Conservation (phyloP, 345 rosid species). For the Euclidium syriacum region DNA sequence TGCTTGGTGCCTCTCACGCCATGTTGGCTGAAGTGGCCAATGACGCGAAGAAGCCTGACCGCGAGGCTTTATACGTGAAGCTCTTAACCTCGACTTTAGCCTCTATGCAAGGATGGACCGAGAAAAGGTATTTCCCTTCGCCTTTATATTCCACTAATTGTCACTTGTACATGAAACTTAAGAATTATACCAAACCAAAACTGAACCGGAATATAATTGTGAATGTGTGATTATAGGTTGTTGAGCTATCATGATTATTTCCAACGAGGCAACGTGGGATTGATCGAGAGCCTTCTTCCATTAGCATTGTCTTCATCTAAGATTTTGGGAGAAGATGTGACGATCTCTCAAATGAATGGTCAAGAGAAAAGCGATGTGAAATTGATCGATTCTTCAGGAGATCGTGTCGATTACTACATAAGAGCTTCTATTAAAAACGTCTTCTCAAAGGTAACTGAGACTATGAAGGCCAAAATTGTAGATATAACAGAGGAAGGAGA, state of each 20-base stretch:
- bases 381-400: slow-evolving; percentile 43
- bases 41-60: slow-evolving; percentile 61
- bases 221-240: slow-evolving; percentile 32
- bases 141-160: no score
- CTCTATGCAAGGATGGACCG: slow-evolving; percentile 78
- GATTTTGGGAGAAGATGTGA: slow-evolving; percentile 58
- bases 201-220: not conserved
- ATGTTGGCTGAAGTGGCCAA: slow-evolving; percentile 71
- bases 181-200: no score
- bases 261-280: slow-evolving; percentile 45
- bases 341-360: slow-evolving; percentile 29
- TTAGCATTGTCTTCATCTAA: slow-evolving; percentile 56
- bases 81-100: slow-evolving; percentile 49
- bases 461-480: slow-evolving; percentile 28
- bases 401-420: slow-evolving; percentile 62
- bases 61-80: slow-evolving; percentile 53
- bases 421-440: slow-evolving; percentile 60
- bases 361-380: slow-evolving; percentile 42
- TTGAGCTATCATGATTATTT: slow-evolving; percentile 64
- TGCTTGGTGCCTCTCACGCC: slow-evolving; percentile 64
- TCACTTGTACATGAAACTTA: no score
- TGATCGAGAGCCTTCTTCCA: slow-evolving; percentile 60
- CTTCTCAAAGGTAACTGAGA: slow-evolving; percentile 58
- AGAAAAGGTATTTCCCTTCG: slow-evolving; percentile 32
- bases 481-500: slow-evolving; percentile 42